phyloP scores from a whole-genome alignment of 1,284 basidiomycete genomes.

The Inonotus hispidus region DNA sequence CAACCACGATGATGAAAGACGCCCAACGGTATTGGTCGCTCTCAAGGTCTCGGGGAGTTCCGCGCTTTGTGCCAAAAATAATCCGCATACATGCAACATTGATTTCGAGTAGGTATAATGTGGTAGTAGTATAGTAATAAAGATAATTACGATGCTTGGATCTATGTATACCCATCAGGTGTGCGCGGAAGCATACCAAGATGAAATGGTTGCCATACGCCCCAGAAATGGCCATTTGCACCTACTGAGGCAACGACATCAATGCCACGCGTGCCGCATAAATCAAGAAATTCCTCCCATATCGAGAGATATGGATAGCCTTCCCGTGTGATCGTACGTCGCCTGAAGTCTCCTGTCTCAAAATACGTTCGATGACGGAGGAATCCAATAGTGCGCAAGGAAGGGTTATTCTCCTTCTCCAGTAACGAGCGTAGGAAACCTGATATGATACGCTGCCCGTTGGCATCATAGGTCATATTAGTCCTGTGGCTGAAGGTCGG shows the following conservation, averaged over 20 bases:
- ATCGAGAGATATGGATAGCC: not conserved
- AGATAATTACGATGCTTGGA: not conserved
- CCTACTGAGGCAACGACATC: conserved; percentile 14
- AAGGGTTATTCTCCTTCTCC: conserved; percentile 1
- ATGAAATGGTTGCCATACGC: conserved; percentile 13
- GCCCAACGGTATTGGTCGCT: not conserved
- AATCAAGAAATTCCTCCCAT: conserved; percentile 5
- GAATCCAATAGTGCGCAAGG: conserved; percentile 11
- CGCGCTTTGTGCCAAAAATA: not conserved
- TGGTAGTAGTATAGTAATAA: not conserved
- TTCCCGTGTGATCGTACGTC: not conserved
- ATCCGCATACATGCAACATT: not conserved
- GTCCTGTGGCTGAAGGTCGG: not conserved
- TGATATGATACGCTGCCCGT: not conserved
- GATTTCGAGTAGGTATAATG: not conserved
- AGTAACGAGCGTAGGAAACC: conserved; percentile 9
- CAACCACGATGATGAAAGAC: not conserved
- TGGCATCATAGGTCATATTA: not conserved
- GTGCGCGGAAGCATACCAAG: not conserved
- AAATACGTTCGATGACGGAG: conserved; percentile 11
- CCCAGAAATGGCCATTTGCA: conserved; percentile 7
- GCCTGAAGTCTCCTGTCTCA: not conserved
- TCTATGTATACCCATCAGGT: no score
- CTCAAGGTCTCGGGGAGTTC: not conserved
- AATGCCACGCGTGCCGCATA: conserved; percentile 2